phyloP scores from a whole-genome alignment of 352 stramenopile genomes.

The Globisporangium canariense region DNA sequence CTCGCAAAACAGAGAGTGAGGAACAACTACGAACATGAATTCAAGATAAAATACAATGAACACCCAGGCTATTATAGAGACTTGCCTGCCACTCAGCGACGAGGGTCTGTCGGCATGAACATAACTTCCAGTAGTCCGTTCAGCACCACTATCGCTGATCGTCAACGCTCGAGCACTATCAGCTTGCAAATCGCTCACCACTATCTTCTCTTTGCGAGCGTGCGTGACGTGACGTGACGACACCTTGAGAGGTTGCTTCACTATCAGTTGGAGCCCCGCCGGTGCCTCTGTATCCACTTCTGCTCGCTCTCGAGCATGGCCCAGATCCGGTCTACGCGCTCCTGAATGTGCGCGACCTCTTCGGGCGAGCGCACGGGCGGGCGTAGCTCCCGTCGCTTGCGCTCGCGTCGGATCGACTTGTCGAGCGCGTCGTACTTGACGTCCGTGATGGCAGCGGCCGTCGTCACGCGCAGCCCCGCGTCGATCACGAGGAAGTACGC shows the following conservation, averaged over 20 bases:
- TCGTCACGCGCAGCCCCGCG: background rate
- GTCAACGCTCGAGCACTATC: no score
- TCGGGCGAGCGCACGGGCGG: background rate
- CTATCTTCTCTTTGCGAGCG: background rate
- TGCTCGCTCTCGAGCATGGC: background rate
- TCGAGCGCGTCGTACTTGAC: background rate
- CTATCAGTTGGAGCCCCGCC: background rate
- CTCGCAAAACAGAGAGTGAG: no score
- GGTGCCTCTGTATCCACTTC: background rate
- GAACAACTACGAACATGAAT: no score
- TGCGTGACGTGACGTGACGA: no score
- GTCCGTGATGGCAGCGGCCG: background rate
- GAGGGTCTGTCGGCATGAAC: no score
- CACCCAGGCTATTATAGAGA: no score
- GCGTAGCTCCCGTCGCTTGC: background rate
- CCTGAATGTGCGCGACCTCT: background rate
- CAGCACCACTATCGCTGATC: no score
- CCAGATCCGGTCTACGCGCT: slow-evolving; percentile 1
- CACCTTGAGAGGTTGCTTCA: background rate
- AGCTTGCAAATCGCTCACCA: no score
- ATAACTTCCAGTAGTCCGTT: no score
- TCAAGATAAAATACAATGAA: no score
- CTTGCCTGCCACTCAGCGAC: no score
- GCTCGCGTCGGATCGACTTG: background rate
- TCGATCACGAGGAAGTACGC: slow-evolving; percentile 4